Conservation (phyloP, 495 filamentous ascomycete genomes). For the Penicillium simplicissimum region DNA sequence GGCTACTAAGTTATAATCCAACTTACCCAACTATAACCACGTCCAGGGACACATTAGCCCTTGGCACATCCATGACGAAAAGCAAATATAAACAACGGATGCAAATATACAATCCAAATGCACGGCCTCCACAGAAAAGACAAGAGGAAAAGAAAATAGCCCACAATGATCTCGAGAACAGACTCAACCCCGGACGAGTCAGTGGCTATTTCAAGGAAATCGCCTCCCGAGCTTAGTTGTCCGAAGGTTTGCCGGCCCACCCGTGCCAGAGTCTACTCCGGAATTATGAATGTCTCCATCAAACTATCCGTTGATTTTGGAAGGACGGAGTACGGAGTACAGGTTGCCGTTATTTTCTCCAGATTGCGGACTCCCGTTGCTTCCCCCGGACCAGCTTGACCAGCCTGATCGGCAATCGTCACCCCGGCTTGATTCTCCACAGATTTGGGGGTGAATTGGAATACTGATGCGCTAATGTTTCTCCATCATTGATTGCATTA, state of each 20-base stretch:
- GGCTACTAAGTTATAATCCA: neutral
- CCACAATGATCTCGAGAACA: neutral
- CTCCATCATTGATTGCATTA: neutral
- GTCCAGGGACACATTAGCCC: slow-evolving; percentile 32
- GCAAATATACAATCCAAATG: neutral
- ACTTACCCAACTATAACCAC: slow-evolving; percentile 41
- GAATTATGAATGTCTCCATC: slow-evolving; percentile 4
- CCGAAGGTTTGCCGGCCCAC: slow-evolving; percentile 23
- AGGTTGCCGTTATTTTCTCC: neutral
- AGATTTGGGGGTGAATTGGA: slow-evolving; percentile 3
- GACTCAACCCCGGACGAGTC: neutral
- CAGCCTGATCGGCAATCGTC: slow-evolving; percentile 9
- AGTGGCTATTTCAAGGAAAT: slow-evolving; percentile 22
- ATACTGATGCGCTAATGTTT: neutral
- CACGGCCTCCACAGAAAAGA: neutral
- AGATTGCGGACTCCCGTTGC: neutral
- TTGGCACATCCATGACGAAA: slow-evolving; percentile 23
- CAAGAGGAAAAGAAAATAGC: neutral
- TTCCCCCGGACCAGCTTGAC: neutral
- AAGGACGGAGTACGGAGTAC: neutral
- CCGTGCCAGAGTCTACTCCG: slow-evolving; percentile 16
- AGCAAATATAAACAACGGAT: neutral
- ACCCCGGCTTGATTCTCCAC: slow-evolving; percentile 15
- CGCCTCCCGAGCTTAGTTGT: slow-evolving; percentile 7
- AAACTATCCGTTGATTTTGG: neutral